Conservation (phyloP, 495 filamentous ascomycete genomes). For the Penicillium longicatenatum region DNA sequence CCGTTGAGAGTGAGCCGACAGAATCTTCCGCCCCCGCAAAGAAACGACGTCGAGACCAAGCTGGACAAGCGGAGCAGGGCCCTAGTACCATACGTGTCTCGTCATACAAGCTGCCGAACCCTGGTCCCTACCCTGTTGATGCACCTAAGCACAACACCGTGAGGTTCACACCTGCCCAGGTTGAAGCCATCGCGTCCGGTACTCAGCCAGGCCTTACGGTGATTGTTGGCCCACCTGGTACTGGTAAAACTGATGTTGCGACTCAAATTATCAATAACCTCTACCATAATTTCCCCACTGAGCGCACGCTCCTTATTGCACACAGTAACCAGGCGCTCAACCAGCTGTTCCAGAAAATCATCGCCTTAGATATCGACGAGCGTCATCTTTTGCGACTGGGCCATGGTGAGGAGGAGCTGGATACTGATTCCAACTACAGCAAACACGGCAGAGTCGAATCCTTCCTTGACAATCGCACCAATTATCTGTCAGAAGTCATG, state of each 20-base stretch:
- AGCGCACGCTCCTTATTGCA: constrained; percentile 90
- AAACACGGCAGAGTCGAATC: constrained; percentile 95
- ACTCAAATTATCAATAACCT: constrained; percentile 99
- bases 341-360: constrained; percentile 98
- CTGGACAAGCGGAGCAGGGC: constrained; percentile 59
- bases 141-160: constrained; percentile 80
- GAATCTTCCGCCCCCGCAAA: constrained; percentile 61
- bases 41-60: constrained; percentile 78
- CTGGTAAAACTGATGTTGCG: constrained; percentile 97
- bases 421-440: constrained; percentile 84
- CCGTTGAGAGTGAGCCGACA: constrained; percentile 47
- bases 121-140: constrained; percentile 89
- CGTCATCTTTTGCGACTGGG: constrained; percentile 91
- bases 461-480: constrained; percentile 85
- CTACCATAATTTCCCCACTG: constrained; percentile 93
- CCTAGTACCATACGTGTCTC: constrained; percentile 76
- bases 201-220: constrained; percentile 94
- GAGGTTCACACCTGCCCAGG: constrained; percentile 87
- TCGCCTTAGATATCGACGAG: constrained; percentile 90
- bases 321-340: constrained; percentile 98
- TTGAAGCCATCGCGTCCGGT: constrained; percentile 90
- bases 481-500: constrained; percentile 81
- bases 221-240: constrained; percentile 93
- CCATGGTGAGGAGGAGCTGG: constrained; percentile 91
- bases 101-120: constrained; percentile 89